phyloP scores from a whole-genome alignment of 2,329 filamentous ascomycete species.

The Thelonectria blattea region DNA sequence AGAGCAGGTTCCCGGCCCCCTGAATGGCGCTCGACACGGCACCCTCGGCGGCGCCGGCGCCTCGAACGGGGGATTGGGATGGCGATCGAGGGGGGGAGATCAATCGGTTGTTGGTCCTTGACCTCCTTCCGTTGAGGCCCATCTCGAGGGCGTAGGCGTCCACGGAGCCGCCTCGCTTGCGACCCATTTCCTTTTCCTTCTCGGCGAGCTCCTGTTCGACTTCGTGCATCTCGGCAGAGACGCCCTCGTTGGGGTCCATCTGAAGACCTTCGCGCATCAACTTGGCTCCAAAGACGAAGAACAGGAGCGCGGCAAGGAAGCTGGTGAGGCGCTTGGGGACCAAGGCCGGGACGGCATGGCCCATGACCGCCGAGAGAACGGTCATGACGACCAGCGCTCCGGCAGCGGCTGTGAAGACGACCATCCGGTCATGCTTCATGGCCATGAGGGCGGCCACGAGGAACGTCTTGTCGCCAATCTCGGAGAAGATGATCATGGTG shows the following conservation, averaged over 20 bases:
- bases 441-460: slow-evolving; percentile 97
- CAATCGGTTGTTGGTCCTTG: slow-evolving; percentile 75
- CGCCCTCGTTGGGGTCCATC: slow-evolving; percentile 89
- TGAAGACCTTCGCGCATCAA: slow-evolving; percentile 84
- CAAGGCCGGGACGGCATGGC: slow-evolving; percentile 88
- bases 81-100: slow-evolving; percentile 82
- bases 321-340: slow-evolving; percentile 92
- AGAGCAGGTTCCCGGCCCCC: slow-evolving; percentile 85
- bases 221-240: slow-evolving; percentile 97
- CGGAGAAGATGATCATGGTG: slow-evolving; percentile 96
- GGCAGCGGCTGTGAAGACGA: slow-evolving; percentile 96
- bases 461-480: slow-evolving; percentile 98
- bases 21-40: slow-evolving; percentile 51
- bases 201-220: slow-evolving; percentile 93
- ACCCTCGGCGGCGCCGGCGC: slow-evolving; percentile 54
- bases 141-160: slow-evolving; percentile 82
- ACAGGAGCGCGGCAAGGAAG: slow-evolving; percentile 82
- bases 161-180: slow-evolving; percentile 67
- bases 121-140: slow-evolving; percentile 73
- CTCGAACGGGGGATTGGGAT: slow-evolving; percentile 74
- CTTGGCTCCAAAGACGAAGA: slow-evolving; percentile 87
- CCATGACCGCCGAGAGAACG: slow-evolving; percentile 87
- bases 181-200: slow-evolving; percentile 80
- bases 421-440: slow-evolving; percentile 93
- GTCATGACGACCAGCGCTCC: slow-evolving; percentile 93